Evolutionary conservation across 2,329 filamentous ascomycete genomes (phyloP), one percentile per base, ranked within the genome.

Genomic region (Penicillium sclerotiorum): DNA sequence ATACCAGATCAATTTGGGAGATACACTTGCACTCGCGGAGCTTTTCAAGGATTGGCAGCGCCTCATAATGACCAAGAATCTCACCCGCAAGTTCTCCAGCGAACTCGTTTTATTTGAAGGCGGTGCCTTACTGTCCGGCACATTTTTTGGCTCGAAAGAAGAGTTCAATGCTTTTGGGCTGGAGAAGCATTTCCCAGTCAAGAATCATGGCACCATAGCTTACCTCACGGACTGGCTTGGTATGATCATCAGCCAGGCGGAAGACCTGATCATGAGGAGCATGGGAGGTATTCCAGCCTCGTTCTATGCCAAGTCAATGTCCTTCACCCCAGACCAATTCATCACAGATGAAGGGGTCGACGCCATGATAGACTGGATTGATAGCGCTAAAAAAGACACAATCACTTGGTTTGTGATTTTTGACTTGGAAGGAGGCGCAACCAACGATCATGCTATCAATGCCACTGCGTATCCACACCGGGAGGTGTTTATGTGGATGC

Each of bases 381-480:
- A 82, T 48, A 57, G 60, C 0, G 64, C 73, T 1, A 63, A 77
- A 44, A 77, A 77, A 49, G 81, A 77, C 2, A 83, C 80, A 0
- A 64, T 78, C 1, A 55, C 82, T 2, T 86, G 84, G 82, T 80
- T 81, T 60, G 69, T 85, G 49, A 83, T 86, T 36, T 87, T 86
- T 59, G 81, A 86, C 61, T 76, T 81, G 1, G 75, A 78, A 13
- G 84, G 82, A 36, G 85, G 85, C 8, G 83, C 82, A 11, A 76
- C 83, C 43, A 77, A 75, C 56, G 82, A 87, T 49, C 70, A 80
- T 1, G 68, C 82, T 0, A 64, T 66, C 52, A 74, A 84, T 56
- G 78, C 78, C 8, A 86, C 84, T 0, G 79, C 83, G 7, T 87
- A 85, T 60, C 77, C 80, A 1, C 84, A 87, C 59, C 79, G 85